A percentile compares a stretch with the other conserved stretches of the same genome.
Conservation (phyloP, 2,329 filamentous ascomycete species). For the Rhynchosporium graminicola region DNA sequence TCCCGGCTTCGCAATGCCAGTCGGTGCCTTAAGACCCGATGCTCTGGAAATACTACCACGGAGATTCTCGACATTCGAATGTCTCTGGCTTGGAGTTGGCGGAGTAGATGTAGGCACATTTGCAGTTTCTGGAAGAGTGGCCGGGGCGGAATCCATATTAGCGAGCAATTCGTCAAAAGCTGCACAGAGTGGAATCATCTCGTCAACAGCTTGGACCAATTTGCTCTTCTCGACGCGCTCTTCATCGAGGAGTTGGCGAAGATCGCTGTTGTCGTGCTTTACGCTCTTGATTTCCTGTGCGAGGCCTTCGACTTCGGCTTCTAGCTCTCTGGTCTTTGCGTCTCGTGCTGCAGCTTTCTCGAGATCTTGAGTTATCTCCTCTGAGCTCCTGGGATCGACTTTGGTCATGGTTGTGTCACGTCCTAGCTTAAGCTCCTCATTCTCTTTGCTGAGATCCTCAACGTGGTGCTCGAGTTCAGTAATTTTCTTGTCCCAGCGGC, state of each 20-base stretch:
- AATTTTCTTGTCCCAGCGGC: constrained; percentile 85
- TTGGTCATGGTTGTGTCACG: constrained; percentile 66
- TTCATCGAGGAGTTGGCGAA: constrained; percentile 66
- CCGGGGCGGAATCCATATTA: constrained; percentile 34
- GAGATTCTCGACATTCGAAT: constrained; percentile 49
- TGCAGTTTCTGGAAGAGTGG: constrained; percentile 32
- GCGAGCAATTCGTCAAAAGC: constrained; percentile 42
- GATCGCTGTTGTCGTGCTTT: constrained; percentile 66
- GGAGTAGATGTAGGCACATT: constrained; percentile 16
- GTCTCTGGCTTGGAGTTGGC: constrained; percentile 33
- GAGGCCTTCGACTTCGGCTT: constrained; percentile 71
- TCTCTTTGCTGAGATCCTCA: constrained; percentile 69
- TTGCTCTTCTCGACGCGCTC: constrained; percentile 84
- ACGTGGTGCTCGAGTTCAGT: constrained; percentile 74
- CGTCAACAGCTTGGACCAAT: constrained; percentile 77
- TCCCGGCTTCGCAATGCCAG: constrained; percentile 43
- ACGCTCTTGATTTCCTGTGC: constrained; percentile 71
- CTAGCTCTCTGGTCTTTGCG: constrained; percentile 79
- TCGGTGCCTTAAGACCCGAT: constrained; percentile 63
- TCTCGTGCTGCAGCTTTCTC: constrained; percentile 72
- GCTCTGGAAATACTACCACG: constrained; percentile 56
- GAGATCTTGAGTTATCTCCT: constrained; percentile 44
- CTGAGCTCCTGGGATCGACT: constrained; percentile 49
- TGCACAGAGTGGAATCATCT: constrained; percentile 73
- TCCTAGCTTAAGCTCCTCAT: constrained; percentile 65